A percentile compares a stretch with the other conserved stretches of the same genome.
Conservation (phyloP, 352 stramenopile species). For the Phytophthora parvispora region DNA sequence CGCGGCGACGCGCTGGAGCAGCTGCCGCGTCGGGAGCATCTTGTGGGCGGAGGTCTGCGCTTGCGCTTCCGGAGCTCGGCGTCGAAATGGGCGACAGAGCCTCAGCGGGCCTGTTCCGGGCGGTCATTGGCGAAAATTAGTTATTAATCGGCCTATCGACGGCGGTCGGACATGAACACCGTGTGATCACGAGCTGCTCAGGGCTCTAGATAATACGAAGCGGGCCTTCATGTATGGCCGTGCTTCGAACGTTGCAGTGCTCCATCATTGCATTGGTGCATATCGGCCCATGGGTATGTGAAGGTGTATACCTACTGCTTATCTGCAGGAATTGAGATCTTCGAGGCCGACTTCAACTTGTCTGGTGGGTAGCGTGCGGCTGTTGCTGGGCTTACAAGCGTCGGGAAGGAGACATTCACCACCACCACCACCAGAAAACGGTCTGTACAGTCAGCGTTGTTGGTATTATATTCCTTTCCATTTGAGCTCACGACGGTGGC, state of each 20-base stretch:
- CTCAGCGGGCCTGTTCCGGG: neutral
- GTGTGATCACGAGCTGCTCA: neutral
- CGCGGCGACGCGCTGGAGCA: constrained; percentile 41
- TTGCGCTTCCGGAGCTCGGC: neutral
- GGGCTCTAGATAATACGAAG: no score
- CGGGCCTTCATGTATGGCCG: no score
- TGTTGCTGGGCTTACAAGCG: neutral
- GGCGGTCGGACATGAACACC: neutral
- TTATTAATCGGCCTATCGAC: no score
- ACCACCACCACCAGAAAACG: no score
- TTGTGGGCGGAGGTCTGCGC: neutral
- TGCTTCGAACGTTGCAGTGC: no score
- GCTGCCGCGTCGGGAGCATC: constrained; percentile 61
- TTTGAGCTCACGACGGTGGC: neutral
- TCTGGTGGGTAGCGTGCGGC: neutral
- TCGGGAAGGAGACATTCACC: no score
- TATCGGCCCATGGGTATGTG: neutral
- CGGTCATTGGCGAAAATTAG: no score
- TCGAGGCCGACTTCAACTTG: neutral
- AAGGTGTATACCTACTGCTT: no score
- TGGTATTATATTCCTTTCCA: no score
- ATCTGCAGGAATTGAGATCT: no score
- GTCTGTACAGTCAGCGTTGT: no score
- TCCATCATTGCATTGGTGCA: no score
- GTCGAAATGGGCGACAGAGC: neutral